These are phyloP conservation scores for Sicyos edulis DNA, from an alignment of 306 rosid genomes.

Conservation along the genomic window DNA sequence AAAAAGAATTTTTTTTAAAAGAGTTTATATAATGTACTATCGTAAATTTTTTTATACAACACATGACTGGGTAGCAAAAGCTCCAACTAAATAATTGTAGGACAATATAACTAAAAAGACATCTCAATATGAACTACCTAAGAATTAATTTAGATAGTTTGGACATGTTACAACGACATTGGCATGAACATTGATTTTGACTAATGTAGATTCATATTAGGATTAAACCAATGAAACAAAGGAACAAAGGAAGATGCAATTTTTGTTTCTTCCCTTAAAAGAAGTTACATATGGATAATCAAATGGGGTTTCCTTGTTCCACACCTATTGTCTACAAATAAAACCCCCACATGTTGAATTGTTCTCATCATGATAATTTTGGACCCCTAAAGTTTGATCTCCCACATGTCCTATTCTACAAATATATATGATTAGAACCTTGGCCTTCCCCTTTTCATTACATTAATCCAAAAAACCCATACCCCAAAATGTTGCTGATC, in stretches of 20 bases:
- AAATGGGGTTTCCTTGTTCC: slow-evolving; percentile 14
- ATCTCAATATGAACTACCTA: too few relatives aligned
- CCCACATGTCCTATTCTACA: slow-evolving; percentile 7
- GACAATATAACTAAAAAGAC: too few relatives aligned
- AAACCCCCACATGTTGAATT: slow-evolving; percentile 20
- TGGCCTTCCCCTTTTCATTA: not conserved
- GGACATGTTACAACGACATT: too few relatives aligned
- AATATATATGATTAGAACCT: not conserved
- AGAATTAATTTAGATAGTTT: too few relatives aligned
- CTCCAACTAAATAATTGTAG: too few relatives aligned
- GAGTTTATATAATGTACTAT: too few relatives aligned
- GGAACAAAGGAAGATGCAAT: not conserved
- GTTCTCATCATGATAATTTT: slow-evolving; percentile 15
- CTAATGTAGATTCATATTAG: not conserved
- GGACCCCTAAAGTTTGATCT: slow-evolving; percentile 22
- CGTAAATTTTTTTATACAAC: too few relatives aligned
- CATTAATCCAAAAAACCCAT: not conserved
- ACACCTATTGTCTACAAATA: not conserved
- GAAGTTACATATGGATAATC: slow-evolving; percentile 1
- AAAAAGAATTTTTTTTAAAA: too few relatives aligned
- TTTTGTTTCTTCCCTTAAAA: not conserved
- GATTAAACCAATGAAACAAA: not conserved
- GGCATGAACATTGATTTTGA: not conserved
- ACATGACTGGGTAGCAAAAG: too few relatives aligned
- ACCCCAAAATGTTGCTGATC: too few relatives aligned